A percentile compares a stretch with the other conserved stretches of the same genome.
Evolutionary conservation across 192 early-diverging fungal species (phyloP).

Genomic region (Backusella parvicylindrica): DNA sequence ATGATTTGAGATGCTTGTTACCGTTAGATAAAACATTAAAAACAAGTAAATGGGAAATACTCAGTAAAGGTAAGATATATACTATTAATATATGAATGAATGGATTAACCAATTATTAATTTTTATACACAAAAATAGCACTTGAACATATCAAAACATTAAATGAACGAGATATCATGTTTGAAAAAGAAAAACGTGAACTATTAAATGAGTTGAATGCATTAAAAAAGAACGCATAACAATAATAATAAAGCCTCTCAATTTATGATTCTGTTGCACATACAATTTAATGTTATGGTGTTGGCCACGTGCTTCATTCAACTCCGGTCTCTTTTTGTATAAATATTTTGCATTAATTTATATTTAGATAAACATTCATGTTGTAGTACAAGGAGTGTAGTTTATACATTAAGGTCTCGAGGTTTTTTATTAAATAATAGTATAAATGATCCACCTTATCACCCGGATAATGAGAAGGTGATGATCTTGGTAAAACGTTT

Average conservation of each 20-base stretch:
- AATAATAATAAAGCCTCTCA: too few species aligned
- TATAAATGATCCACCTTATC: background rate
- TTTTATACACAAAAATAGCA: conserved; percentile 38
- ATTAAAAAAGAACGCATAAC: background rate
- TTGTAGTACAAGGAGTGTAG: background rate
- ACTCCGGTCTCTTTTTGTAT: background rate
- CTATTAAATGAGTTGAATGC: conserved; percentile 10
- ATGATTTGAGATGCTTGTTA: conserved; percentile 70
- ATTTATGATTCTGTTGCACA: background rate
- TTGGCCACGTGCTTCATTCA: background rate
- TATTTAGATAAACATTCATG: background rate
- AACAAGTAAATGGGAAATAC: conserved; percentile 87
- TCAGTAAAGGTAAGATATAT: conserved; percentile 74
- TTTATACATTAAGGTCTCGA: background rate
- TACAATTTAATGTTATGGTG: background rate
- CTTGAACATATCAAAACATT: conserved; percentile 49
- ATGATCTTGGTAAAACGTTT: too few species aligned
- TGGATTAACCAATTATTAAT: too few species aligned
- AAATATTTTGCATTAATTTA: background rate
- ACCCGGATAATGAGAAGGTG: too few species aligned
- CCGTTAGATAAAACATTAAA: conserved; percentile 76
- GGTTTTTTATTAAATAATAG: background rate
- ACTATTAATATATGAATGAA: too few species aligned
- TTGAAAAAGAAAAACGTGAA: conserved; percentile 35
- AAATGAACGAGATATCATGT: conserved; percentile 40